A percentile compares a stretch with the other conserved stretches of the same genome.
Evolutionary conservation across 495 filamentous ascomycete species (phyloP).

Genomic region (Annulohypoxylon maeteangense): DNA sequence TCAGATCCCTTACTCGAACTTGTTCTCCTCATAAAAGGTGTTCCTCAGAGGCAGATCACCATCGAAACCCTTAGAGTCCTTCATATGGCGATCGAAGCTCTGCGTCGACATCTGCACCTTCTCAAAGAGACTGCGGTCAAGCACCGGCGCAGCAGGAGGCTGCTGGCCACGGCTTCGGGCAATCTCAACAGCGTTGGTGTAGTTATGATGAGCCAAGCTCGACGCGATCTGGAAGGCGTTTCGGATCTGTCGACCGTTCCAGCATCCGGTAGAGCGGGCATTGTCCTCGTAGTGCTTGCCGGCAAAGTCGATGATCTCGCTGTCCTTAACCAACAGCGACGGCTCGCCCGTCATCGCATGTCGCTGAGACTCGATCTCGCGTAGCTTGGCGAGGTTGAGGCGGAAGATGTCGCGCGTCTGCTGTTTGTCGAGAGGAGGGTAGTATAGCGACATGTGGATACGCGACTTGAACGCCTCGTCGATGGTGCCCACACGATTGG

Average conservation of each 20-base stretch:
- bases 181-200: slow-evolving; percentile 58
- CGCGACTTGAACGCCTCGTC: slow-evolving; percentile 64
- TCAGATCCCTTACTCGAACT: slow-evolving; percentile 20
- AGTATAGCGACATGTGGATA: slow-evolving; percentile 59
- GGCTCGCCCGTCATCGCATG: slow-evolving; percentile 43
- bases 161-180: slow-evolving; percentile 42
- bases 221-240: slow-evolving; percentile 69
- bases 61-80: slow-evolving; percentile 40
- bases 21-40: slow-evolving; percentile 32
- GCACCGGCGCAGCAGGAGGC: slow-evolving; percentile 41
- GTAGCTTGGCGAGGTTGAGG: slow-evolving; percentile 69
- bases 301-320: slow-evolving; percentile 67
- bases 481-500: slow-evolving; percentile 60
- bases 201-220: slow-evolving; percentile 68
- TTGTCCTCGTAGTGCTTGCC: slow-evolving; percentile 66
- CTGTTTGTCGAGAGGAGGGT: slow-evolving; percentile 72
- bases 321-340: slow-evolving; percentile 41
- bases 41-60: slow-evolving; percentile 31
- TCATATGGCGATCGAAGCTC: slow-evolving; percentile 47
- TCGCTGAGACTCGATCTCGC: slow-evolving; percentile 65
- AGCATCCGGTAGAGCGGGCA: slow-evolving; percentile 34
- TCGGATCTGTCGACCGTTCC: slow-evolving; percentile 70
- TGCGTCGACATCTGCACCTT: slow-evolving; percentile 52
- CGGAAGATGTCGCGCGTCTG: slow-evolving; percentile 85
- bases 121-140: slow-evolving; percentile 46